phyloP scores from a whole-genome alignment of 73 alveolate genomes.

The Durusdinium trenchii region DNA sequence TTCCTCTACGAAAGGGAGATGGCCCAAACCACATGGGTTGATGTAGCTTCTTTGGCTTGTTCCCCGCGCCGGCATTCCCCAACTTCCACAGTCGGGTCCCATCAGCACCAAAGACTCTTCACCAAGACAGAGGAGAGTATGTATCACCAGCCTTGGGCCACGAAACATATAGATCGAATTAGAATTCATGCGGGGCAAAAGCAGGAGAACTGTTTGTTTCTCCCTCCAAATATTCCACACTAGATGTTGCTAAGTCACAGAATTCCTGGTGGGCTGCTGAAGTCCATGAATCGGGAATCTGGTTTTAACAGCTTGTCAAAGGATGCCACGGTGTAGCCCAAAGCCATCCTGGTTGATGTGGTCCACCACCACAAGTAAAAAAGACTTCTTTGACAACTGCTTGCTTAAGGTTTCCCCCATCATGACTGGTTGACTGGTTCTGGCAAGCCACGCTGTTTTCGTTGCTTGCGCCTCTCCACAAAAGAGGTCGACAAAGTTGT shows the following conservation, averaged over 20 bases:
- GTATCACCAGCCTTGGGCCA: not conserved
- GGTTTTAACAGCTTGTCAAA: not conserved
- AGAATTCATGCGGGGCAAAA: not conserved
- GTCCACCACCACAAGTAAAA: not conserved
- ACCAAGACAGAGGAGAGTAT: not conserved
- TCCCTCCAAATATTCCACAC: not conserved
- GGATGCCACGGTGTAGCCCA: not conserved
- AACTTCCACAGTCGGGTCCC: conserved; percentile 3
- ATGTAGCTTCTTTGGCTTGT: conserved; percentile 3
- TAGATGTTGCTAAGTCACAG: not conserved
- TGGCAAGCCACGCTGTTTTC: not conserved
- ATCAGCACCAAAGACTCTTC: not conserved
- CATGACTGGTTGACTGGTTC: not conserved
- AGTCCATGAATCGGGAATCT: not conserved
- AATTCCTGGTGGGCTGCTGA: not conserved
- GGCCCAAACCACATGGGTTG: not conserved
- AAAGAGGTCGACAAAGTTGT: not conserved
- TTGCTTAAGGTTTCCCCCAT: not conserved
- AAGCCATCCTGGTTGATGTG: not conserved
- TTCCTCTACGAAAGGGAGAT: not conserved
- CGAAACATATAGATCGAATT: too few species aligned
- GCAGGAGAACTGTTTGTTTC: not conserved
- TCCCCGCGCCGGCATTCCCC: conserved; percentile 39
- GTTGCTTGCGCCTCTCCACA: conserved; percentile 45
- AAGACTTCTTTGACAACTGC: too few species aligned